A percentile compares a stretch with the other conserved stretches of the same genome.
Conservation (phyloP, 192 early-diverging fungal genomes). For the Funneliformis mosseae region DNA sequence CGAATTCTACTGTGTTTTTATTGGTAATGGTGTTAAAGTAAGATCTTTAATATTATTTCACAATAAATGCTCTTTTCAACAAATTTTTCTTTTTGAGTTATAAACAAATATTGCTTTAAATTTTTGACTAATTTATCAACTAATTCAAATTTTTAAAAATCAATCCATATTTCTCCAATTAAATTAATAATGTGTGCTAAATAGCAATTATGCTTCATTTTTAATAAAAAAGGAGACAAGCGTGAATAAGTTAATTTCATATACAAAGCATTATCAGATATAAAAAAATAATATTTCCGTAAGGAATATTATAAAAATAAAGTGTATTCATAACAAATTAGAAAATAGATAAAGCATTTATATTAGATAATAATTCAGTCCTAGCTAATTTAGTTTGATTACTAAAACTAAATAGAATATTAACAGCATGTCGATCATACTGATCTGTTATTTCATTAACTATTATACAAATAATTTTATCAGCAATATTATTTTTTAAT, state of each 20-base stretch:
- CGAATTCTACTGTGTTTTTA: not conserved
- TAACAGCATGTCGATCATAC: not conserved
- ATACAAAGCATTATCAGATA: not conserved
- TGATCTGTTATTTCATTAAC: not conserved
- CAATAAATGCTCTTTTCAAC: not conserved
- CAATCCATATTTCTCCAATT: not conserved
- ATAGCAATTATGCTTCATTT: not conserved
- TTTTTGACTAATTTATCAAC: not conserved
- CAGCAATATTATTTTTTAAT: not conserved
- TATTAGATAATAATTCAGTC: not conserved
- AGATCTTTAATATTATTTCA: not conserved
- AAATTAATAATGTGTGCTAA: constrained; percentile 5
- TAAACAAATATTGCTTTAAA: not conserved
- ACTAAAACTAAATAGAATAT: not conserved
- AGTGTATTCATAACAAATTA: not conserved
- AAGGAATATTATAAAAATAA: not conserved
- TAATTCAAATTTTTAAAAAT: not conserved
- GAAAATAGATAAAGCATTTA: not conserved
- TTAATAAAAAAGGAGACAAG: not conserved
- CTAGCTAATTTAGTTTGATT: not conserved
- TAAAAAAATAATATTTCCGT: constrained; percentile 1
- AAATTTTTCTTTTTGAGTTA: not conserved
- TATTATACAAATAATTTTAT: not conserved
- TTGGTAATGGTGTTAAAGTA: not conserved
- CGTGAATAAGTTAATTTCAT: not conserved